A percentile compares a stretch with the other conserved stretches of the same genome.
Conservation (phyloP, 768 basidiomycete genomes). For the Nidularia pulvinata region DNA sequence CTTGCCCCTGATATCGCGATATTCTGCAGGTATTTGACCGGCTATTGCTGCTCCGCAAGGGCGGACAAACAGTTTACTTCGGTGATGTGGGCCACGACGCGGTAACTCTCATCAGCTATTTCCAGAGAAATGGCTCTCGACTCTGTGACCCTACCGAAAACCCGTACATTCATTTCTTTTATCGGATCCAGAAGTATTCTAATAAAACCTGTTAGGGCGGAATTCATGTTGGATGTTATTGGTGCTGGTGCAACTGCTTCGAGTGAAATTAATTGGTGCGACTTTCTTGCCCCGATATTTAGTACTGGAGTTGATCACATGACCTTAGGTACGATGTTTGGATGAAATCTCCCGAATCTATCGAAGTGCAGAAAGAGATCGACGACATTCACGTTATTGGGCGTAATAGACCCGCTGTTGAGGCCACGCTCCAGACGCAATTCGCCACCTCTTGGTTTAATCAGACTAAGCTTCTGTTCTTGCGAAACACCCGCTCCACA, state of each 20-base stretch:
- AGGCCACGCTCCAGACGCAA: slow-evolving; percentile 30
- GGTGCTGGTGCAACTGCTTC: slow-evolving; percentile 70
- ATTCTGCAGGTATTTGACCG: slow-evolving; percentile 64
- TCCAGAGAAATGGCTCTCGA: slow-evolving; percentile 67
- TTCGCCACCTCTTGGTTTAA: slow-evolving; percentile 56
- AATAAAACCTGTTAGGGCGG: slow-evolving; percentile 40
- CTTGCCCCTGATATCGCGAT: not conserved
- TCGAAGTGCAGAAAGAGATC: slow-evolving; percentile 33
- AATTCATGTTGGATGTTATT: slow-evolving; percentile 69
- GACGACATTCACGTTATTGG: slow-evolving; percentile 52
- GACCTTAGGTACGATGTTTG: slow-evolving; percentile 18
- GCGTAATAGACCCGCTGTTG: slow-evolving; percentile 33
- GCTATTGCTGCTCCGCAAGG: slow-evolving; percentile 73
- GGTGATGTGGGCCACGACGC: slow-evolving; percentile 70
- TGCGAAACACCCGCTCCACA: slow-evolving; percentile 41
- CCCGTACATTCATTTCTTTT: slow-evolving; percentile 45
- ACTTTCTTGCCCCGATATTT: slow-evolving; percentile 5
- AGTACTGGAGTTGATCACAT: too few species aligned
- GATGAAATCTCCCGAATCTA: slow-evolving; percentile 34
- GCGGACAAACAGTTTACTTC: slow-evolving; percentile 78
- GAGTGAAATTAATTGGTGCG: slow-evolving; percentile 53
- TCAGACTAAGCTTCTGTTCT: slow-evolving; percentile 40
- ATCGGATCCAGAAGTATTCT: slow-evolving; percentile 7
- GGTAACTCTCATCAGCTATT: slow-evolving; percentile 69
- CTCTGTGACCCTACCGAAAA: slow-evolving; percentile 69